These are phyloP conservation scores for Rhodotorula sp. DNA, from an alignment of 1,284 basidiomycete genomes.

Conservation along the genomic window DNA sequence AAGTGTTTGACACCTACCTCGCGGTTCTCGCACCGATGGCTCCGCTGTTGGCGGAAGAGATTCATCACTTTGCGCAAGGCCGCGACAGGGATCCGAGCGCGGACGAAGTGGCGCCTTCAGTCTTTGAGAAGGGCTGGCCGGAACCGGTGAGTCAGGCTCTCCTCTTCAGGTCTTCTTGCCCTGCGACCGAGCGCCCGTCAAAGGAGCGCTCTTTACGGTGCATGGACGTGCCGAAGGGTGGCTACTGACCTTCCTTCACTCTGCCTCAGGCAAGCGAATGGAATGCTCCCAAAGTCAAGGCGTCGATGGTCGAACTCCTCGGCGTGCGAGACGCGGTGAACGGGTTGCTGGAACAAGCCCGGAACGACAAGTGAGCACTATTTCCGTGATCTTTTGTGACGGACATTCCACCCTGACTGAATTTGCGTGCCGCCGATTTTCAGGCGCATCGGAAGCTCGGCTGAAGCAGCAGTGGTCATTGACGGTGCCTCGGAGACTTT, in stretches of 20 bases:
- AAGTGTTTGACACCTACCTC: constrained; percentile 67
- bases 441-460: constrained; percentile 67
- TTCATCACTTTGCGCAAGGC: constrained; percentile 58
- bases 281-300: constrained; percentile 56
- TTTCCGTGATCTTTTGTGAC: neutral
- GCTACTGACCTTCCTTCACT: neutral
- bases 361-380: constrained; percentile 62
- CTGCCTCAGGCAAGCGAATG: constrained; percentile 13
- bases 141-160: constrained; percentile 51
- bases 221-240: no score
- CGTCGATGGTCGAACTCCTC: constrained; percentile 63
- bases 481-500: constrained; percentile 23
- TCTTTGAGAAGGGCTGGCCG: constrained; percentile 66
- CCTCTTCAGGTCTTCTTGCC: neutral
- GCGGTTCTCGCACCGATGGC: constrained; percentile 79
- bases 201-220: neutral
- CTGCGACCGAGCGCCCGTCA: neutral
- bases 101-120: constrained; percentile 50
- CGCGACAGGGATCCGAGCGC: constrained; percentile 39
- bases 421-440: neutral
- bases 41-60: constrained; percentile 90
- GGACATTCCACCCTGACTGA: no score
- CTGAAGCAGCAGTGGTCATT: constrained; percentile 68
- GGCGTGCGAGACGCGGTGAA: constrained; percentile 61
- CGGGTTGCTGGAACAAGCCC: constrained; percentile 65